These are phyloP conservation scores for Colletotrichum gloeosporioides DNA, from an alignment of 2,329 filamentous ascomycete genomes.

Conservation along the genomic window DNA sequence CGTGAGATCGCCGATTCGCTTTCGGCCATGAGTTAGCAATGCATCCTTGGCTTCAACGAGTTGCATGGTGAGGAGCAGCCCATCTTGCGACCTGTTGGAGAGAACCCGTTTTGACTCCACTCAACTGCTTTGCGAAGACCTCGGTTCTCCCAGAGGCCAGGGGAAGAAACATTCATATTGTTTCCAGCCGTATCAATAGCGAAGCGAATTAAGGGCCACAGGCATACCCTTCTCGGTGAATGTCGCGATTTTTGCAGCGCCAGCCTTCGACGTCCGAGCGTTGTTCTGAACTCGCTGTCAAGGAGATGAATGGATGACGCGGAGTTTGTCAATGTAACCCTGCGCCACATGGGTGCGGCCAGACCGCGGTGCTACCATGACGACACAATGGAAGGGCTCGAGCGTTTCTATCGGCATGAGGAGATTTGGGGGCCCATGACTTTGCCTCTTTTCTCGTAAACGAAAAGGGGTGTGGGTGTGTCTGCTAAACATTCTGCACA, in stretches of 20 bases:
- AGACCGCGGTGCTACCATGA: neutral
- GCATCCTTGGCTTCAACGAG: neutral
- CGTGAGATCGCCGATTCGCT: neutral
- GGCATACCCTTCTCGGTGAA: neutral
- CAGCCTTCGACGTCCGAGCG: neutral
- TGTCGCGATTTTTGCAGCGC: neutral
- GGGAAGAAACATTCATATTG: neutral
- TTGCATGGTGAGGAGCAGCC: neutral
- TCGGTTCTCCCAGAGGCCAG: neutral
- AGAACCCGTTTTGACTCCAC: neutral
- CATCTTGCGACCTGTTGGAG: neutral
- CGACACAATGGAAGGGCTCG: conserved; percentile 3
- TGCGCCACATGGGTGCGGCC: neutral
- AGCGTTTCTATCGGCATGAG: neutral
- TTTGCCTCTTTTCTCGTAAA: neutral
- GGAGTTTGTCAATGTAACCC: conserved; percentile 2
- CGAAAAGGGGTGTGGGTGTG: neutral
- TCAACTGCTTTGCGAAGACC: neutral
- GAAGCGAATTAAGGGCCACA: neutral
- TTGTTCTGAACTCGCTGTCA: neutral
- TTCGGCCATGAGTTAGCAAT: neutral
- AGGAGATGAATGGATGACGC: conserved; percentile 10
- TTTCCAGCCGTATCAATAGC: neutral
- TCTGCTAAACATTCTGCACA: neutral
- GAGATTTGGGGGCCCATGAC: neutral